Conservation (phyloP, 129 eudicot species). For the Arctium lappa region DNA sequence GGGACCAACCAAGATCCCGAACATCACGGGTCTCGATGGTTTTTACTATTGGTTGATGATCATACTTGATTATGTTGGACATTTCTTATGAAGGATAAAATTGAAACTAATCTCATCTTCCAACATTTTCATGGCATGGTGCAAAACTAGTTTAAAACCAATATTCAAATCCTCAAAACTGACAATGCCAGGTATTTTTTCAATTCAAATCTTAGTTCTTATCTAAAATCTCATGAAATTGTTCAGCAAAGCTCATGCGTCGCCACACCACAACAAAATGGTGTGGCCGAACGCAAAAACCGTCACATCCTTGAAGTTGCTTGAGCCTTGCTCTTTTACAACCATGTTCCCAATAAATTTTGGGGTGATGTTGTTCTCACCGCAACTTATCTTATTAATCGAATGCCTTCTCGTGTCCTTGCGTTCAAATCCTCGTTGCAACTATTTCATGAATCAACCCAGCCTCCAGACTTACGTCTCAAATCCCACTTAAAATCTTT, state of each 20-base stretch:
- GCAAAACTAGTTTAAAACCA: not conserved
- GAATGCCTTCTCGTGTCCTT: not conserved
- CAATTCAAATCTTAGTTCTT: not conserved
- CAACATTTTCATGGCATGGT: not conserved
- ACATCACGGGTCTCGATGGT: conserved; percentile 5
- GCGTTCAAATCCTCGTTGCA: not conserved
- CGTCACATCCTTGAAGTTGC: not conserved
- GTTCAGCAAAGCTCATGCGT: conserved; percentile 3
- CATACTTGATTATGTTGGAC: conserved; percentile 1
- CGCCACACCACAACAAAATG: conserved; percentile 7
- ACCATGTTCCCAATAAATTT: not conserved
- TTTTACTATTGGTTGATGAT: not conserved
- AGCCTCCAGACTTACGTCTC: not conserved
- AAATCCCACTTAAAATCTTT: not conserved
- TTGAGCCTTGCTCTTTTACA: not conserved
- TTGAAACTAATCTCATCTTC: not conserved
- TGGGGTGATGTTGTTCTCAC: conserved; percentile 6
- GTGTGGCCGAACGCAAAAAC: not conserved
- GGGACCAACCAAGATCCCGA: not conserved
- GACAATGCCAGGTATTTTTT: not conserved
- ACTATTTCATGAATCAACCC: not conserved
- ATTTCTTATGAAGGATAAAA: conserved; percentile 8
- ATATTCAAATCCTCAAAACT: not conserved
- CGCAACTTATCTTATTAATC: not conserved
- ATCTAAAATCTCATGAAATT: not conserved